phyloP scores from a whole-genome alignment of 257 asterid species.

The Nicotiana otophora region DNA sequence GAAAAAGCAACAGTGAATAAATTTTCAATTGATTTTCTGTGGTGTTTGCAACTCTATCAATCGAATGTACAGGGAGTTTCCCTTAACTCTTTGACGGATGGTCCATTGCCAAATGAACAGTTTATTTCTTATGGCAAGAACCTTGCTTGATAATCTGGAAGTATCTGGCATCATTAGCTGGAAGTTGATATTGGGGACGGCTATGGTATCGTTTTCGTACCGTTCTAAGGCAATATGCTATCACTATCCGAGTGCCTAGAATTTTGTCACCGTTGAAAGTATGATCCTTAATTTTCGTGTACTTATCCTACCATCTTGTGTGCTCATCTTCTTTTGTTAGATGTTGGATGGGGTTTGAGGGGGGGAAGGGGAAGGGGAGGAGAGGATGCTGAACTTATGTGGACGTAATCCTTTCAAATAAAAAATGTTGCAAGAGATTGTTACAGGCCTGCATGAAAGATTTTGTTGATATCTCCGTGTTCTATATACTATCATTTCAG shows the following conservation, averaged over 20 bases:
- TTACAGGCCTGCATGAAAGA: not conserved
- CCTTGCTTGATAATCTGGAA: not conserved
- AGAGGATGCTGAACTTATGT: not conserved
- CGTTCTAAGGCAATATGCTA: no score
- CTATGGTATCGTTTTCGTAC: no score
- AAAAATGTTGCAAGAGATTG: not conserved
- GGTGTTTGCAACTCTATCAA: no score
- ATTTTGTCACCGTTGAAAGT: not conserved
- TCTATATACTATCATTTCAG: conserved; percentile 4
- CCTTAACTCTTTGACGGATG: not conserved
- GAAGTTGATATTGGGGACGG: no score
- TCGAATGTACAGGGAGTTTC: not conserved
- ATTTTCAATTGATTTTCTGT: no score
- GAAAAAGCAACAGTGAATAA: no score
- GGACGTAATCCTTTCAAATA: not conserved
- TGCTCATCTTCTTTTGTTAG: no score
- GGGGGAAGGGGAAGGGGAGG: not conserved
- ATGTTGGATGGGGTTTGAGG: no score
- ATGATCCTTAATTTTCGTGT: not conserved
- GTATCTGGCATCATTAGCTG: no score
- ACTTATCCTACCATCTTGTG: no score
- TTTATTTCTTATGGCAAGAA: no score
- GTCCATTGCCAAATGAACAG: not conserved
- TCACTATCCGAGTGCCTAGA: no score
- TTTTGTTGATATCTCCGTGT: not conserved